A percentile compares a stretch with the other conserved stretches of the same genome.
Evolutionary conservation across 2,329 filamentous ascomycete species (phyloP).

Genomic region (Exophiala viscosa): DNA sequence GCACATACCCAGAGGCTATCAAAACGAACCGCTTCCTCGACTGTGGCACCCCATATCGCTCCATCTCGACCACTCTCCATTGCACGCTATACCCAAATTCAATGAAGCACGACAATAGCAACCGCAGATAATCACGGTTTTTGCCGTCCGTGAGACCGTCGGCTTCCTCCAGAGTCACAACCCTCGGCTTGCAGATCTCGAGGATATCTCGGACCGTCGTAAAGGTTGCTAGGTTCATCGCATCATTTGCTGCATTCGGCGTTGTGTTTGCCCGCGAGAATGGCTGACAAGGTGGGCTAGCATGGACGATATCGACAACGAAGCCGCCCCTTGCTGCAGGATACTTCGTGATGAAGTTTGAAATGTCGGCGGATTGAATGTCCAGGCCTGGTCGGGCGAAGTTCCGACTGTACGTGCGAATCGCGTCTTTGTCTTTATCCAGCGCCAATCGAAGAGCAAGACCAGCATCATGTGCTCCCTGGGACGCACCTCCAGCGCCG

Average conservation of each 20-base stretch:
- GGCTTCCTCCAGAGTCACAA: constrained; percentile 77
- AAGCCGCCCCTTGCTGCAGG: neutral
- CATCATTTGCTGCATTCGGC: constrained; percentile 53
- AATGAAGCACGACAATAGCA: constrained; percentile 62
- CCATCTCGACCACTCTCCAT: constrained; percentile 59
- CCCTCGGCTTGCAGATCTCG: constrained; percentile 56
- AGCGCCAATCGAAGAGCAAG: constrained; percentile 60
- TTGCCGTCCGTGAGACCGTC: constrained; percentile 59
- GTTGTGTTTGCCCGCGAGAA: constrained; percentile 70
- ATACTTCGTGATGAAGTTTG: constrained; percentile 39
- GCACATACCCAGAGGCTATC: constrained; percentile 51
- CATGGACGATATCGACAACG: constrained; percentile 65
- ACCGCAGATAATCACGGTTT: constrained; percentile 55
- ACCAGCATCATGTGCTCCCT: constrained; percentile 59
- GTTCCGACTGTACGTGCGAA: constrained; percentile 56
- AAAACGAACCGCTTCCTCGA: constrained; percentile 48
- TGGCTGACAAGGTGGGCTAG: constrained; percentile 74
- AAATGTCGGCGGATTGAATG: constrained; percentile 38
- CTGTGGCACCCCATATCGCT: constrained; percentile 51
- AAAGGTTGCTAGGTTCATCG: constrained; percentile 60
- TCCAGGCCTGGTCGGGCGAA: constrained; percentile 39
- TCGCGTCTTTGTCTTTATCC: constrained; percentile 59
- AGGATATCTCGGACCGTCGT: constrained; percentile 53
- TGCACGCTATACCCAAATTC: constrained; percentile 64
- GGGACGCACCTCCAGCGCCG: constrained; percentile 67